phyloP scores from a whole-genome alignment of 2,329 filamentous ascomycete genomes.

The Hypoxylon sp. region DNA sequence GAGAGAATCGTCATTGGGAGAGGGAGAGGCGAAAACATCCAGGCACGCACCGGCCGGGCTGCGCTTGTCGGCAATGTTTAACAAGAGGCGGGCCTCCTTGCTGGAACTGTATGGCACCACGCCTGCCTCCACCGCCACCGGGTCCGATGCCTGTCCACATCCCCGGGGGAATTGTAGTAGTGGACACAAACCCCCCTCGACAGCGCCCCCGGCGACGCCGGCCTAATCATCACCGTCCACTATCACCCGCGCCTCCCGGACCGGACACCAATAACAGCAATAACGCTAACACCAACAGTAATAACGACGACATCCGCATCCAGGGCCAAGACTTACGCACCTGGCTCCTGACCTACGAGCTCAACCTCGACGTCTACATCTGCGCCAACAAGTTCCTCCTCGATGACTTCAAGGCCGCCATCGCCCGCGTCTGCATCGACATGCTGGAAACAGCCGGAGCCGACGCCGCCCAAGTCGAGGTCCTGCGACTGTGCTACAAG shows the following conservation, averaged over 20 bases:
- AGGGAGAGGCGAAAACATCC: conserved; percentile 59
- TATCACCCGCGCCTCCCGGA: neutral
- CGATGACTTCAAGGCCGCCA: conserved; percentile 59
- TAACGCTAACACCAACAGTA: conserved; percentile 21
- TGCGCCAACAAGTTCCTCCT: conserved; percentile 63
- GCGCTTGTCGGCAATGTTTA: conserved; percentile 59
- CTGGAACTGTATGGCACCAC: conserved; percentile 58
- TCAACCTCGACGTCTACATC: conserved; percentile 64
- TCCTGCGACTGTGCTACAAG: conserved; percentile 59
- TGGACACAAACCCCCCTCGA: conserved; percentile 25
- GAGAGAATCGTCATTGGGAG: conserved; percentile 55
- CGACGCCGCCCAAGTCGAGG: conserved; percentile 59
- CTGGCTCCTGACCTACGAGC: conserved; percentile 62
- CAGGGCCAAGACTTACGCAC: conserved; percentile 61
- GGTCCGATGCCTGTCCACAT: conserved; percentile 18
- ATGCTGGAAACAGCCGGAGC: conserved; percentile 60
- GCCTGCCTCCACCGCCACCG: conserved; percentile 51
- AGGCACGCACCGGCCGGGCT: conserved; percentile 60
- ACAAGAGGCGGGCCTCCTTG: conserved; percentile 55
- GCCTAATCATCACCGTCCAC: conserved; percentile 16
- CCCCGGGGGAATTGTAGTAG: conserved; percentile 33
- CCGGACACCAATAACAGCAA: conserved; percentile 3
- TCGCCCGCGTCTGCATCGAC: conserved; percentile 60
- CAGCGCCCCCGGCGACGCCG: conserved; percentile 24
- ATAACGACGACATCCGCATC: conserved; percentile 54